Evolutionary conservation across 306 rosid genomes (phyloP), one percentile per base, ranked within the genome.

Genomic region (Hippophae gyantsensis): DNA sequence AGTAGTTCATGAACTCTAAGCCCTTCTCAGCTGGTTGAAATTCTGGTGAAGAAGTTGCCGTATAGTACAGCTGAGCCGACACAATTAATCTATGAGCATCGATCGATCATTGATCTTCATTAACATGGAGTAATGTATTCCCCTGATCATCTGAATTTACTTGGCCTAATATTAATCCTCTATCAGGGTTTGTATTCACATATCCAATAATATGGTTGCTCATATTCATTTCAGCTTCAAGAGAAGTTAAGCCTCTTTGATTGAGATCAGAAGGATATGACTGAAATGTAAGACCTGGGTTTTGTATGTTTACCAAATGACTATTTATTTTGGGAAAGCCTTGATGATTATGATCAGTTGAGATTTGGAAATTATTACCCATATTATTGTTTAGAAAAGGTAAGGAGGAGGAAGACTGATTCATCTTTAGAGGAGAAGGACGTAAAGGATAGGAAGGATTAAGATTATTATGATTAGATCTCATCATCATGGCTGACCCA

Each of bases 351-450:
- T 53, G 68, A 64, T 64, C 52, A n/a, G 61, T 50, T 6, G 53
- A 40, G 13, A 65, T 59, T 62, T 69, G 82, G 70, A 57, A 73
- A 62, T 76, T 66, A 14, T 61, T 18, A 27, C 66, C 13, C 74
- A 68, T 67, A 56, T 52, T 61, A 44, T 47, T 79, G 49, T 70
- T 67, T 32, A 81, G 46, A 68, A 76, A 47, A 26, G 81, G 61
- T 7, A 78, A 66, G 45, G 80, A 61, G 5, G 72, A 65, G 47
- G 83, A 56, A 7, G 71, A 54, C 48, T 49, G 80, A 10, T 70
- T 79, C 43, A 61, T 59, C 73, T 81, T 89, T 41, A 73, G 87
- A 9, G 89, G 68, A 0, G 85, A 81, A 56, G 94, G 81, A 5
- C 95, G 89, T 9, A 74, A 43, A 54, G 88, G 88, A 77, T 78